Evolutionary conservation across 208 protist species (phyloP), one percentile per base, ranked within the genome.

Genomic region (Strigomonas galati): DNA sequence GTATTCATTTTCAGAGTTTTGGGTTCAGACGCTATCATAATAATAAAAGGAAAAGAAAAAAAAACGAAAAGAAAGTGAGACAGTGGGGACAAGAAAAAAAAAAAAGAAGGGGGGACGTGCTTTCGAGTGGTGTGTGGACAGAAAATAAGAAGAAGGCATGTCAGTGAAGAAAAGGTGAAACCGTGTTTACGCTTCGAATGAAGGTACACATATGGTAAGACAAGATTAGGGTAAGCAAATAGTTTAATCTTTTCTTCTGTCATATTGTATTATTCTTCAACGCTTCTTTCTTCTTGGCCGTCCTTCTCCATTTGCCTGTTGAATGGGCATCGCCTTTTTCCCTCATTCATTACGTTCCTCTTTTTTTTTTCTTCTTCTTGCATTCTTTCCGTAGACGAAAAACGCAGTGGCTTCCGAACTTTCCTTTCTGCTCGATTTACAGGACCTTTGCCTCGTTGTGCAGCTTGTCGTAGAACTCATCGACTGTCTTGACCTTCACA

Each of bases 391-490:
- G 4, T 65, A 55, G 40, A 10, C 4, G 10, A 40, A 49, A 32
- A 44, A 7, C 46, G 19, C 5, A 19, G n/a, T n/a, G n/a, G n/a
- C n/a, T n/a, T n/a, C n/a, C 35, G 35, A 40, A 40, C 10, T 10
- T 44, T n/a, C 15, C 55, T 27, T 59, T 46, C 24, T 44, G 35
- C 10, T 1, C 2, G n/a, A 6, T 17, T 79, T 84, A 97, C 55
- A 95, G 35, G 12, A 94, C 86, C 71, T 93, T 96, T 2, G 89
- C 94, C 72, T 97, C 91, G 72, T 93, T 93, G 69, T 90, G 92
- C 24, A 98, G 83, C 75, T 97, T 97, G 51, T 92, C 79, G 56
- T 95, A 81, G 26, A 98, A 81, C 61, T 98, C 92, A 26, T 97
- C 92, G 6, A 94, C 86, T 2, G 76, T 84, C 72, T 86, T 95